Evolutionary conservation across 768 basidiomycete species (phyloP).

Genomic region (Serendipita sp.): DNA sequence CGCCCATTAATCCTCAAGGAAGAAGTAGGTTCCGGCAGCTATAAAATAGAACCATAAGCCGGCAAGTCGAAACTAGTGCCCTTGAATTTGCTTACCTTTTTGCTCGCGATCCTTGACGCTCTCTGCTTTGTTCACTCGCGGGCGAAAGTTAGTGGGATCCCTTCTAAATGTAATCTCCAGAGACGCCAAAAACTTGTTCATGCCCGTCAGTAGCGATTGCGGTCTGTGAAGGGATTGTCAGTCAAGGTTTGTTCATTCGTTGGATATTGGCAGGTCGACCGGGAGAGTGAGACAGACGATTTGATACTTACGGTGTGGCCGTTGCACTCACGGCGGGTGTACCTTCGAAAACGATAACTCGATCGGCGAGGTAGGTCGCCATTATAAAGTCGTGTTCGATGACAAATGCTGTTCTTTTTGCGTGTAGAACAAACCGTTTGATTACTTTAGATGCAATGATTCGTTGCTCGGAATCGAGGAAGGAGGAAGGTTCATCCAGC

Average conservation of each 20-base stretch:
- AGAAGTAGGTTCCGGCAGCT: slow-evolving; percentile 82
- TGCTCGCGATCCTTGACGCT: slow-evolving; percentile 82
- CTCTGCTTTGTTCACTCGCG: slow-evolving; percentile 71
- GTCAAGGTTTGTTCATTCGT: background rate
- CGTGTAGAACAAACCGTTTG: slow-evolving; percentile 91
- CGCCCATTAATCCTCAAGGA: slow-evolving; percentile 52
- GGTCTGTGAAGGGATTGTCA: slow-evolving; percentile 34
- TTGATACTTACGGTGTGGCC: slow-evolving; percentile 61
- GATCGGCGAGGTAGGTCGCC: slow-evolving; percentile 97
- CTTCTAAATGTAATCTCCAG: slow-evolving; percentile 96
- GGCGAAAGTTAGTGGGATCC: slow-evolving; percentile 88
- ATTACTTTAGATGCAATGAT: slow-evolving; percentile 96
- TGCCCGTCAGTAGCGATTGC: slow-evolving; percentile 84
- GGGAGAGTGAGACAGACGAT: background rate
- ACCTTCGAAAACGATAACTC: slow-evolving; percentile 86
- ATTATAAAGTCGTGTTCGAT: slow-evolving; percentile 99
- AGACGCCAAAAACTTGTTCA: slow-evolving; percentile 94
- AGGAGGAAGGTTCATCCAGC: slow-evolving; percentile 88
- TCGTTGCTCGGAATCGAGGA: slow-evolving; percentile 98
- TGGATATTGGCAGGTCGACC: background rate
- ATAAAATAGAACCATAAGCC: slow-evolving; percentile 11
- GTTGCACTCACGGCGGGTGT: slow-evolving; percentile 75
- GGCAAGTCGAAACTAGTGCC: background rate
- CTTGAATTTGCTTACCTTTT: slow-evolving; percentile 36
- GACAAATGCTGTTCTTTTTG: slow-evolving; percentile 95